These are phyloP conservation scores for Tubosaeta brunneosetosa DNA, from an alignment of 768 basidiomycete species.

Conservation along the genomic window DNA sequence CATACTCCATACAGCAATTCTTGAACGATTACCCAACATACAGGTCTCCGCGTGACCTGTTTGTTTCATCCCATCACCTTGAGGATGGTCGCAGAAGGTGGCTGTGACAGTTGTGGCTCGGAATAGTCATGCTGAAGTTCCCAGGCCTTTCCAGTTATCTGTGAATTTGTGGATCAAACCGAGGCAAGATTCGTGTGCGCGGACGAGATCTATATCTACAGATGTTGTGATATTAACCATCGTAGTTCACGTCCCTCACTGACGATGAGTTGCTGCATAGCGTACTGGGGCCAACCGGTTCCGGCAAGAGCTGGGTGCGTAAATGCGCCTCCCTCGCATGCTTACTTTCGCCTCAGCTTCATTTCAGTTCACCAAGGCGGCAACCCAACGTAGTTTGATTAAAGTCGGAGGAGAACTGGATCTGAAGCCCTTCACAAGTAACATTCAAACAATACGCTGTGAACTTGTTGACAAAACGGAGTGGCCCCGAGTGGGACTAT, in stretches of 20 bases:
- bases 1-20: too few species aligned
- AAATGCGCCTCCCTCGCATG: background rate
- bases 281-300: slow-evolving; percentile 16
- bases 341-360: background rate
- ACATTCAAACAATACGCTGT: slow-evolving; percentile 9
- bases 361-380: slow-evolving; percentile 12
- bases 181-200: slow-evolving; percentile 5
- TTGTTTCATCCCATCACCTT: too few species aligned
- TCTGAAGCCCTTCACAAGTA: background rate
- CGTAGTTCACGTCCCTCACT: background rate
- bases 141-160: background rate
- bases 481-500: too few species aligned
- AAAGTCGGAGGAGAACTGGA: background rate
- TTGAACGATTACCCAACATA: too few species aligned
- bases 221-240: slow-evolving; percentile 15
- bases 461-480: slow-evolving; percentile 9
- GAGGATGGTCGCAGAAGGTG: too few species aligned
- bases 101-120: too few species aligned
- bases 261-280: background rate
- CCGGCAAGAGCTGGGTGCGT: slow-evolving; percentile 21
- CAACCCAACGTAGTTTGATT: slow-evolving; percentile 1
- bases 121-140: too few species aligned
- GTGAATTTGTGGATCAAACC: slow-evolving; percentile 9
- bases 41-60: too few species aligned
- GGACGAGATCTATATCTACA: slow-evolving; percentile 1